Percentiles rank a stretch among this genome's conserved stretches.
Evolutionary conservation across 305 asterid genomes (phyloP).

Genomic region (Stenogyne calaminthoides): DNA sequence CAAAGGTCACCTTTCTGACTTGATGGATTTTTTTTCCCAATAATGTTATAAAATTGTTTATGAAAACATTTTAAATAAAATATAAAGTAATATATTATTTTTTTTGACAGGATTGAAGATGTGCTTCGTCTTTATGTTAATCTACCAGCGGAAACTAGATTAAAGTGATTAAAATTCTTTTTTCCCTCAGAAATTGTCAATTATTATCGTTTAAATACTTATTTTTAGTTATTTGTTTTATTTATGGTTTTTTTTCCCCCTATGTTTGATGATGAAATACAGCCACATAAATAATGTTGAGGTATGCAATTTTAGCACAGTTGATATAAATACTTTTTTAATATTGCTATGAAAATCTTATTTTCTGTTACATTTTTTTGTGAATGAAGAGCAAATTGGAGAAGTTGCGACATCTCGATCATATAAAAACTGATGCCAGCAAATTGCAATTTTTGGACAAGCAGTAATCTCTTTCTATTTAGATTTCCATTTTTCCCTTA

Average conservation of each 20-base stretch:
- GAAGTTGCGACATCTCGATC: slow-evolving; percentile 47
- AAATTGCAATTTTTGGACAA: slow-evolving; percentile 51
- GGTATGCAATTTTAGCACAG: slow-evolving; percentile 38
- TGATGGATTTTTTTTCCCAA: neutral
- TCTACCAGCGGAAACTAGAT: slow-evolving; percentile 49
- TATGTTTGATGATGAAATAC: slow-evolving; percentile 11
- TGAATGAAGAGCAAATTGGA: slow-evolving; percentile 48
- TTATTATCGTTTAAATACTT: neutral
- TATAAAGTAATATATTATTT: neutral
- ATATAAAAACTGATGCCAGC: slow-evolving; percentile 45
- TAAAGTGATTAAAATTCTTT: slow-evolving; percentile 33
- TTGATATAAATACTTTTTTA: neutral
- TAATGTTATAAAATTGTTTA: neutral
- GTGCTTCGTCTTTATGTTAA: slow-evolving; percentile 50
- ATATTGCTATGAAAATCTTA: neutral
- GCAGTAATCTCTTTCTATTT: slow-evolving; percentile 36
- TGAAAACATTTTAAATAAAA: neutral
- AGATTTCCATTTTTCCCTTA: too few species aligned
- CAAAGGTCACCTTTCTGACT: slow-evolving; percentile 32
- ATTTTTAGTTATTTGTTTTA: neutral
- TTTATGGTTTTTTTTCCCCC: neutral
- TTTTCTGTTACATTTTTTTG: neutral
- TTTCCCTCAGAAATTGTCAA: neutral
- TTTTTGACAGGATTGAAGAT: slow-evolving; percentile 51
- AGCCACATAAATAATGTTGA: slow-evolving; percentile 52